Evolutionary conservation across 441 rosid genomes (phyloP), one percentile per base, ranked within the genome.

Genomic region (Mallotus japonicus): DNA sequence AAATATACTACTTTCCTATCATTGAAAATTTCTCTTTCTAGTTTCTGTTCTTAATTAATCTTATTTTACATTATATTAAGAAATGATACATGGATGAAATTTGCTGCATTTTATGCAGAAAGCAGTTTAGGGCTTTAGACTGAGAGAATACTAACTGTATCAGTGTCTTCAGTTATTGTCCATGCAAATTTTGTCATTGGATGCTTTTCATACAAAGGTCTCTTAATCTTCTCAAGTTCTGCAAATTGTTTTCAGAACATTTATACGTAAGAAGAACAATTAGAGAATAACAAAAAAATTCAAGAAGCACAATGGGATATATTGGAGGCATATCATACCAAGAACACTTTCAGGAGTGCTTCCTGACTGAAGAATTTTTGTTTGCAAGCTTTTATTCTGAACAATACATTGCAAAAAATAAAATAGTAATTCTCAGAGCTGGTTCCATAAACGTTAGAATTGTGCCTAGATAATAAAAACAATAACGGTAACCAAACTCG

Each of bases 191-290:
- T 89, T 64, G 84, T 77, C 98, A 93, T 93, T 50, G 97, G 97
- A 88, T 93, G 99, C 83, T 91, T 96, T 75, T 87, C 93, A 80
- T 96, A 96, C 75, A 96, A 76, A 56, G 99, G 98, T 75, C 95
- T 88, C 81, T 86, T 86, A 71, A 89, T 84, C 88, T 89, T 88
- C 76, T 96, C 92, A 82, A 96, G 91, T 68, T 88, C 99, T 95
- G 87, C 85, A 82, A 72, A 74, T 65, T 70, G 73, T 70, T 66
- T 67, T 79, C 37, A 66, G 60, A 63, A 61, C n/a, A 55, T 62
- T 56, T 65, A 63, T 28, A 51, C 66, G 32, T 28, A 19, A 24
- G 68, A 58, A 71, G 46, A 65, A 65, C 65, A 56, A 66, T 49
- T 22, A 60, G 57, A 69, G 8, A 69, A 65, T 73, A 65, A 46